These are phyloP conservation scores for Populus hybrid DNA, from an alignment of 441 rosid genomes.

Conservation along the genomic window DNA sequence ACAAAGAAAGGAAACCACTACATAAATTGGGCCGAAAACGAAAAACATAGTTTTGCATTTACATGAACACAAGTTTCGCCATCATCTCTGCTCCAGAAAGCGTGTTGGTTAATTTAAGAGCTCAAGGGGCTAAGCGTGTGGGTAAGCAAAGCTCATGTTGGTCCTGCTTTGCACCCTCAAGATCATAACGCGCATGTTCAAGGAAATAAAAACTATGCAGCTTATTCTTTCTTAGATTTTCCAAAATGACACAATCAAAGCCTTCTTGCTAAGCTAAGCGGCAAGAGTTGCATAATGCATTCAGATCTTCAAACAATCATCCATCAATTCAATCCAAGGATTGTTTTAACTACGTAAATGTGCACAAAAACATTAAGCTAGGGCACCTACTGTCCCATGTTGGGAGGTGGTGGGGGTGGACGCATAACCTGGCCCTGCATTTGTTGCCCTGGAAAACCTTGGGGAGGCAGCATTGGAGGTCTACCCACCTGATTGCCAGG, in stretches of 20 bases:
- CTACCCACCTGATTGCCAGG: constrained; percentile 45
- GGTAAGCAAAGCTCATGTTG: not conserved
- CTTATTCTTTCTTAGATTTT: not conserved
- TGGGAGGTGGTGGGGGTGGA: constrained; percentile 37
- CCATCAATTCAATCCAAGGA: not conserved
- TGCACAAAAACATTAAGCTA: not conserved
- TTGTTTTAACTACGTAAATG: not conserved
- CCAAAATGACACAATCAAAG: not conserved
- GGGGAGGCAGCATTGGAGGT: constrained; percentile 51
- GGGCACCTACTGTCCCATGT: constrained; percentile 26
- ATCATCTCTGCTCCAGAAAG: not conserved
- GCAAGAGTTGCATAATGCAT: not conserved
- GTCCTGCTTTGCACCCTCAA: not conserved
- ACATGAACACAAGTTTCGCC: no score
- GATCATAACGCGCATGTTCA: not conserved
- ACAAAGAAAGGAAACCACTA: no score
- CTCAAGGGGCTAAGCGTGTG: not conserved
- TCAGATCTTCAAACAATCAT: not conserved
- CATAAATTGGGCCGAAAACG: no score
- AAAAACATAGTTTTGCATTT: no score
- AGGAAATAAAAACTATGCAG: not conserved
- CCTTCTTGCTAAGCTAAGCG: not conserved
- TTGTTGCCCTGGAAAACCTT: constrained; percentile 58
- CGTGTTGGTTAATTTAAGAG: not conserved
- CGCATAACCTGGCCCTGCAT: constrained; percentile 28